phyloP scores from a whole-genome alignment of 352 stramenopile genomes.

The Phytophthora melonis region DNA sequence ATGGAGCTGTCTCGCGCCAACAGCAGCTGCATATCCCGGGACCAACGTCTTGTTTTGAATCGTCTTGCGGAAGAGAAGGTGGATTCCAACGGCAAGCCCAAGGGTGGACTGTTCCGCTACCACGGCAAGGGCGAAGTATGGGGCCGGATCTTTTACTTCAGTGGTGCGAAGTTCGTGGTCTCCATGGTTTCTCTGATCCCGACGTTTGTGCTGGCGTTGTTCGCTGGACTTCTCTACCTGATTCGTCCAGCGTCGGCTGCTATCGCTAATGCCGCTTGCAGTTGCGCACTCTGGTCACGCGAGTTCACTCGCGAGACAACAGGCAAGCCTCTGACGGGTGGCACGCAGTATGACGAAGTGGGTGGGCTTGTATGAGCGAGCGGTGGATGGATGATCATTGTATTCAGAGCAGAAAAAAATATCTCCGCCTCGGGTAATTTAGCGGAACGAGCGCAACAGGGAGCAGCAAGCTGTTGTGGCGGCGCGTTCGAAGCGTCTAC shows the following conservation, averaged over 20 bases:
- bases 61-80: conserved; percentile 53
- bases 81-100: conserved; percentile 41
- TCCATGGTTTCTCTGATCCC: conserved; percentile 67
- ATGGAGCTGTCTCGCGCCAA: conserved; percentile 83
- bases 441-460: conserved; percentile 11
- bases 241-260: conserved; percentile 57
- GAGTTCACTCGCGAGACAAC: conserved; percentile 74
- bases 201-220: conserved; percentile 59
- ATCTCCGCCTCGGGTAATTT: conserved; percentile 10
- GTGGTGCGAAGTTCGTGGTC: conserved; percentile 66
- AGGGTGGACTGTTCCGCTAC: conserved; percentile 63
- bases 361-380: conserved; percentile 52
- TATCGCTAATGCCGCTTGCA: conserved; percentile 53
- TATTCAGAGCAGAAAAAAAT: conserved; percentile 22
- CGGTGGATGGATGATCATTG: conserved; percentile 13
- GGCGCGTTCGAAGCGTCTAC: conserved; percentile 11
- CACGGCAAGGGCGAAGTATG: conserved; percentile 67
- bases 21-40: conserved; percentile 57
- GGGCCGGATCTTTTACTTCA: conserved; percentile 79
- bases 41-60: conserved; percentile 68
- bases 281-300: conserved; percentile 64
- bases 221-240: conserved; percentile 65
- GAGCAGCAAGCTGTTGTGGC: conserved; percentile 14
- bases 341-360: conserved; percentile 36
- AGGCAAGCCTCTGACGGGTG: conserved; percentile 54